Percentiles rank a stretch among this genome's conserved stretches.
These are phyloP conservation scores for Aureobasidium leucospermi DNA, from an alignment of 2,329 filamentous ascomycete species.

Conservation along the genomic window DNA sequence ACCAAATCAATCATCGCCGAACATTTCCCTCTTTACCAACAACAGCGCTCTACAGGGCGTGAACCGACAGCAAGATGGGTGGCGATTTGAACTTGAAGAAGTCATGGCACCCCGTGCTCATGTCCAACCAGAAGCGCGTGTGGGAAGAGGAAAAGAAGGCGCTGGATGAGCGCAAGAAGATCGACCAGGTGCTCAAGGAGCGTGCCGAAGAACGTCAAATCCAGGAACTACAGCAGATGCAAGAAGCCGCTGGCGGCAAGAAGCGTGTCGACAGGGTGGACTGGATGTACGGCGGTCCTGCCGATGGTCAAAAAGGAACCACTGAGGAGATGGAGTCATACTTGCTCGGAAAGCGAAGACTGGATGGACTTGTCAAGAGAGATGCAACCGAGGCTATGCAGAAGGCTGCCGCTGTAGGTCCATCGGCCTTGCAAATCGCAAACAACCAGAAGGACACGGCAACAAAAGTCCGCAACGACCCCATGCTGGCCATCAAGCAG, in stretches of 20 bases:
- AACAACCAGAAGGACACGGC: constrained; percentile 74
- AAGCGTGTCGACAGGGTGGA: constrained; percentile 80
- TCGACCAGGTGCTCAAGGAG: constrained; percentile 85
- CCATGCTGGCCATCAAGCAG: constrained; percentile 85
- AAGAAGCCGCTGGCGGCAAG: constrained; percentile 79
- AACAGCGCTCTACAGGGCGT: constrained; percentile 14
- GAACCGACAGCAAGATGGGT: constrained; percentile 59
- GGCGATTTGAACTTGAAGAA: constrained; percentile 91
- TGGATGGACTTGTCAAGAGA: constrained; percentile 79
- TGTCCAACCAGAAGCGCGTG: constrained; percentile 84
- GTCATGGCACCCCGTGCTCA: constrained; percentile 84
- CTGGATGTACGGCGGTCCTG: constrained; percentile 96
- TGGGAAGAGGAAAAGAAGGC: constrained; percentile 90
- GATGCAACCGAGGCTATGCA: constrained; percentile 68
- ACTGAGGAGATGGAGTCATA: constrained; percentile 91
- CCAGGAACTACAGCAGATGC: constrained; percentile 82
- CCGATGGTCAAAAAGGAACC: constrained; percentile 64
- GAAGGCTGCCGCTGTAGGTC: constrained; percentile 33
- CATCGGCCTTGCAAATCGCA: constrained; percentile 57
- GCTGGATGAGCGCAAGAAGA: constrained; percentile 88
- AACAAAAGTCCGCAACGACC: constrained; percentile 82
- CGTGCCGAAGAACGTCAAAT: constrained; percentile 88
- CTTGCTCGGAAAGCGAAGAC: constrained; percentile 81
- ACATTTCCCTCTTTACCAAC: constrained; percentile 21
- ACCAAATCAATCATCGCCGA: no score